These are phyloP conservation scores for Coprinopsis cinerea DNA, from an alignment of 768 basidiomycete genomes.

Conservation along the genomic window DNA sequence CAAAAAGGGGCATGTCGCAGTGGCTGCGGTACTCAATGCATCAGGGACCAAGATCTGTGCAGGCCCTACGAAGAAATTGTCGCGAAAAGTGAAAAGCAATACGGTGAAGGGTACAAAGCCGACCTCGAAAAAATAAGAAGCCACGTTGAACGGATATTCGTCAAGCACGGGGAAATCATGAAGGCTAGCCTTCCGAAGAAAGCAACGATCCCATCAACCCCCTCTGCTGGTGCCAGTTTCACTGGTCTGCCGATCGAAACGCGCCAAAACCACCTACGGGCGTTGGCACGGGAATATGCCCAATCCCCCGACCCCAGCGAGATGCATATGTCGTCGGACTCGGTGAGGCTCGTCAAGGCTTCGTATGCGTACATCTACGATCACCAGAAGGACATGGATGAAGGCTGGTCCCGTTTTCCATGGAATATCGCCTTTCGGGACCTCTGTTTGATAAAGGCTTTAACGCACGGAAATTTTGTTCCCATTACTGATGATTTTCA, in stretches of 20 bases:
- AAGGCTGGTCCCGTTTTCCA: conserved; percentile 30
- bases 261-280: conserved; percentile 49
- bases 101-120: not conserved
- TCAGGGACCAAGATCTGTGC: conserved; percentile 25
- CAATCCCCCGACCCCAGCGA: conserved; percentile 17
- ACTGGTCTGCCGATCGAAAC: conserved; percentile 37
- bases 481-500: conserved; percentile 42
- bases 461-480: too few species aligned
- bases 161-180: conserved; percentile 23
- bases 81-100: not conserved
- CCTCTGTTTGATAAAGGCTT: conserved; percentile 47
- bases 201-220: not conserved
- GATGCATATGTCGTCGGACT: conserved; percentile 26
- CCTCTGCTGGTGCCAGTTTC: conserved; percentile 14
- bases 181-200: conserved; percentile 1
- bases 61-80: conserved; percentile 15
- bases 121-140: conserved; percentile 33
- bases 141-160: conserved; percentile 35
- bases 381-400: conserved; percentile 13
- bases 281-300: conserved; percentile 39
- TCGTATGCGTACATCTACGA: conserved; percentile 51
- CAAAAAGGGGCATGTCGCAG: too few species aligned
- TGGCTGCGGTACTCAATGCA: not conserved
- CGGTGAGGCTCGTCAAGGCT: conserved; percentile 37
- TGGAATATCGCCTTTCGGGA: conserved; percentile 49